Conservation (phyloP, 1,284 basidiomycete genomes). For the Malassezia obtusa region DNA sequence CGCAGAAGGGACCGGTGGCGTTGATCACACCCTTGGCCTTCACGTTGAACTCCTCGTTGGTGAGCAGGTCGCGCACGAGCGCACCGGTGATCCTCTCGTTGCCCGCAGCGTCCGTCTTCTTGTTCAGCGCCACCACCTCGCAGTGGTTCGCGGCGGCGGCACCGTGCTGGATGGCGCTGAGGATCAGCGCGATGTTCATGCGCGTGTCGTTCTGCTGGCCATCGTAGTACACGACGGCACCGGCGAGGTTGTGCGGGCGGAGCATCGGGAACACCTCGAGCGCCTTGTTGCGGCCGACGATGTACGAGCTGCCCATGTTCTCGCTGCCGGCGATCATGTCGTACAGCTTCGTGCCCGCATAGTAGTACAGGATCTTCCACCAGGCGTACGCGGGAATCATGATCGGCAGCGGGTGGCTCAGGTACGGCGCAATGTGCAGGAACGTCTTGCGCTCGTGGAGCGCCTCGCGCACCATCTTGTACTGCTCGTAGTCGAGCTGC, state of each 20-base stretch:
- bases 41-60: slow-evolving; percentile 72
- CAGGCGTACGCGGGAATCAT: slow-evolving; percentile 81
- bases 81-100: slow-evolving; percentile 63
- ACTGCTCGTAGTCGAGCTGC: slow-evolving; percentile 75
- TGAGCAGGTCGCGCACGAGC: slow-evolving; percentile 69
- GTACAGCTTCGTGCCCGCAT: slow-evolving; percentile 90
- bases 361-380: slow-evolving; percentile 97
- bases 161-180: slow-evolving; percentile 89
- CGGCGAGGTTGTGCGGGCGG: slow-evolving; percentile 81
- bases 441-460: slow-evolving; percentile 86
- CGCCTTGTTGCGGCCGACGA: slow-evolving; percentile 79
- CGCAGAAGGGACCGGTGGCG: slow-evolving; percentile 88
- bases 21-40: slow-evolving; percentile 87
- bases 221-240: slow-evolving; percentile 93
- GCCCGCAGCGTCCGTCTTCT: slow-evolving; percentile 52
- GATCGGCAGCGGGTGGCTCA: slow-evolving; percentile 82
- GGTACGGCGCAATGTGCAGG: slow-evolving; percentile 88
- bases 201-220: slow-evolving; percentile 96
- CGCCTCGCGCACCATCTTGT: slow-evolving; percentile 89
- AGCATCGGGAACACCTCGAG: slow-evolving; percentile 93
- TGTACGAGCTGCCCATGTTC: slow-evolving; percentile 91
- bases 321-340: slow-evolving; percentile 88
- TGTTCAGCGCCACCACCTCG: slow-evolving; percentile 71
- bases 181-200: slow-evolving; percentile 80
- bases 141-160: slow-evolving; percentile 82